Base-by-base conservation (phyloP, 75 land plant genomes). In the Adiantum capillusveneris region DNA sequence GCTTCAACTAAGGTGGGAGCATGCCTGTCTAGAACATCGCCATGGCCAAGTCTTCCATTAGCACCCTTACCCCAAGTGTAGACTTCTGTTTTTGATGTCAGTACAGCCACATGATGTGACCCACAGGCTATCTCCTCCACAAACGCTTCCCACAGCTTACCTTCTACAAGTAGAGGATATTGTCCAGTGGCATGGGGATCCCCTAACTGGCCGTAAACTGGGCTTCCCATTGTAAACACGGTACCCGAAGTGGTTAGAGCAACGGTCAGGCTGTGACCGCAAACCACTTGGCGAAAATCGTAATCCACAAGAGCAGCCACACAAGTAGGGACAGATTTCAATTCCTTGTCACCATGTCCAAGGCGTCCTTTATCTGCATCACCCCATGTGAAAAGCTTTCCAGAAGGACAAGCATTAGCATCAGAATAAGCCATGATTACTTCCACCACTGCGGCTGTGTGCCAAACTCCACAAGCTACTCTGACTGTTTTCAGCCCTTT, bases 31-130 rank as follows among this genome's bases (percentile, higher is more conserved):
- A 75, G 79, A 56, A 58, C 75, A 60, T 87, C 84, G 19, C 89
- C 89, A 82, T 88, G 93, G 30, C 93, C 93, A 46, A 88, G 64
- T 51, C 89, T 60, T 25, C 93, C 93, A 80, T 88, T 88, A 36
- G 86, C 88, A 44, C 93, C 85, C 62, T 88, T 88, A 1, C 89
- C 93, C 93, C 89, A 88, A 2, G 89, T 88, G 54, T 88, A 88
- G 0, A 88, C 93, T 72, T 87, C 92, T 58, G 85, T 81, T 69
- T 75, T 84, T 55, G 92, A 84, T 44, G 88, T 84, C 63, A 87
- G 70, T 41, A 78, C 92, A 46, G 82, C 84, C 59, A 84, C 85
- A 74, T 87, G 92, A 76, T 87, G 79, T 49, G 84, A 79, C 53
- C 92, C 92, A 76, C 92, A 87, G 41, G 88, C 77, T 60, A 87